Base-by-base conservation (phyloP, 148 eudicot species). In the Salicornia ramosissima region DNA sequence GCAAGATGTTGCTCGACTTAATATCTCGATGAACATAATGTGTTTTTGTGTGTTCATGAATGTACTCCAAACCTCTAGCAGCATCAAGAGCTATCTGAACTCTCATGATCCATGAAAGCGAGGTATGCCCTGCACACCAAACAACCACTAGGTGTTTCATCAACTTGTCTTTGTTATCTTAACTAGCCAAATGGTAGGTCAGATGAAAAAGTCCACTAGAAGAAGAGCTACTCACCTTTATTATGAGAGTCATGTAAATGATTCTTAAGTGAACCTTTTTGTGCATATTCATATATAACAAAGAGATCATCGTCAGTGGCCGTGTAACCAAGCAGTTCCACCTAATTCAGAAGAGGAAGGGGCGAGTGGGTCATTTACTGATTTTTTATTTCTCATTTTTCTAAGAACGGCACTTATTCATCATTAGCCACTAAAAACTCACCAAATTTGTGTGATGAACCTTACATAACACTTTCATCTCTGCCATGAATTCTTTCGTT, bases 11-110 rank as follows among this genome's bases (percentile, higher is more conserved):
- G 87, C 99, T 94, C 6, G 96, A 80, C 78, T 94, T 94, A 47
- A 94, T 86, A 83, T 94, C 99, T 71, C 99, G 90, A 73, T 94
- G 99, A 68, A 94, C 97, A 79, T 94, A 94, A 78, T 94, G 99
- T 39, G 90, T 78, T 80, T 90, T 94, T n/a, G 97, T 94, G 78
- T 94, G 99, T 79, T 94, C 97, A 47, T 94, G 99, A 67, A 94
- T 87, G 73, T 94, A 94, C 77, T 94, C 99, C 65, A 94, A 77
- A 65, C 98, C 99, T 84, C 99, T 80, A 62, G 99, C 99, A 78
- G 97, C 87, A 76, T 90, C 99, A 69, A 94, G 92, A 64, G 88
- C 97, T 78, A 89, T 85, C 82, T 94, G 99, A 71, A 91, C 86
- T 77, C 98, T 90, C 93, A 89, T 88, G 76, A 88, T 89, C 99